Base-by-base conservation (phyloP, 1,284 basidiomycete genomes). In the Ceraceosorus guamensis region DNA sequence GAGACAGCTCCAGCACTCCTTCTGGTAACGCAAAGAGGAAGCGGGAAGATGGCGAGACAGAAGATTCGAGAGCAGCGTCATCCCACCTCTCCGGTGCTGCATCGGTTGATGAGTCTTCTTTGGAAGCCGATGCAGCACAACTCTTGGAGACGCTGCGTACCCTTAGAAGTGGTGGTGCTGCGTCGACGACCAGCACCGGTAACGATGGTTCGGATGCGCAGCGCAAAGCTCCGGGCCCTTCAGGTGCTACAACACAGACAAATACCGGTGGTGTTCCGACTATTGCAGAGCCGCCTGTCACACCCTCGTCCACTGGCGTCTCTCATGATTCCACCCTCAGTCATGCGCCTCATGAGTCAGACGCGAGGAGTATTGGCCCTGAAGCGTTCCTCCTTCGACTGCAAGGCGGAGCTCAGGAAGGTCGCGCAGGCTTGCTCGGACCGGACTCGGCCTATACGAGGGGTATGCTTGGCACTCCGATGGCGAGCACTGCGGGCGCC, bases 341-440 rank as follows among this genome's bases (percentile, higher is more conserved):
- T 24, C 24, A 24, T 3, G 24, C 24, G 24, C 24, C 24, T 24
- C 24, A 24, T 24, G 24, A 24, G 24, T 24, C 24, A 24, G 24
- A 24, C 2, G 3, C 24, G 24, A 24, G 24, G 24, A 24, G 24
- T 24, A 2, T 2, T 3, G 66, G 66, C 55, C 66, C 66, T 56
- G 66, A 68, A 57, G 66, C 64, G 55, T 68, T 68, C 52, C 62
- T 68, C 52, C 59, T 68, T 46, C 62, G 66, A 57, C 59, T 68
- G 53, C 63, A 65, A 59, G 66, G 66, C 52, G 66, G 63, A 56
- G 59, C 55, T 54, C 63, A 68, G 59, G 66, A 68, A 56, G 59
- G 57, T 57, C 63, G 66, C 60, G 63, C 66, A 48, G 48, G 48
- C 14, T n/a, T 52, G n/a, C 31, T 43, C 14, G 14, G n/a, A 16